Percentiles rank a stretch among this genome's conserved stretches.
These are phyloP conservation scores for Pyrus communis DNA, from an alignment of 306 rosid species.

Conservation along the genomic window DNA sequence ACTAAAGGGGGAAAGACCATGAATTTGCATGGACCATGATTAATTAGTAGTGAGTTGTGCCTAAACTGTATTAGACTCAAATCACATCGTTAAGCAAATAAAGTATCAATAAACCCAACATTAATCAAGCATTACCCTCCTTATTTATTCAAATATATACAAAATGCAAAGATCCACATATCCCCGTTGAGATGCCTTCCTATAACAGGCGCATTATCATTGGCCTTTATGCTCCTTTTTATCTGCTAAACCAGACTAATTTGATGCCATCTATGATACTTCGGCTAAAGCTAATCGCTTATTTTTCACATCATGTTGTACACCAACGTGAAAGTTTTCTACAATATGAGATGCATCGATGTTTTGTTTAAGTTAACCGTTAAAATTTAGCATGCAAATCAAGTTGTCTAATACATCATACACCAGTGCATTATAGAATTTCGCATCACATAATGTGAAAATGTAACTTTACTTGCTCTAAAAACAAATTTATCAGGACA, in stretches of 20 bases:
- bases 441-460: too few species aligned
- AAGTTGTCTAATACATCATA: too few species aligned
- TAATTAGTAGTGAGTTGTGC: not conserved
- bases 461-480: not conserved
- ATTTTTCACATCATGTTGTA: not conserved
- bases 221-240: not conserved
- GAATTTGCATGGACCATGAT: not conserved
- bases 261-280: not conserved
- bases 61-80: too few species aligned
- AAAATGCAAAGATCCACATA: not conserved
- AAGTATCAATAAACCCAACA: not conserved
- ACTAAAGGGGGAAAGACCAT: not conserved
- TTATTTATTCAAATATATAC: not conserved
- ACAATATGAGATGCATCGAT: too few species aligned
- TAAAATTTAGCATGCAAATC: too few species aligned
- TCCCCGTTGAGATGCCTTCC: constrained; percentile 1
- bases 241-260: not conserved
- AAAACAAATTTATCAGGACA: not conserved
- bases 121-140: too few species aligned
- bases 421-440: too few species aligned
- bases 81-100: too few species aligned
- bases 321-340: too few species aligned
- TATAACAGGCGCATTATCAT: not conserved
- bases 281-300: not conserved
- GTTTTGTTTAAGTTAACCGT: too few species aligned